phyloP scores from a whole-genome alignment of 768 basidiomycete species.

The Porpolomopsis calyptriformis region DNA sequence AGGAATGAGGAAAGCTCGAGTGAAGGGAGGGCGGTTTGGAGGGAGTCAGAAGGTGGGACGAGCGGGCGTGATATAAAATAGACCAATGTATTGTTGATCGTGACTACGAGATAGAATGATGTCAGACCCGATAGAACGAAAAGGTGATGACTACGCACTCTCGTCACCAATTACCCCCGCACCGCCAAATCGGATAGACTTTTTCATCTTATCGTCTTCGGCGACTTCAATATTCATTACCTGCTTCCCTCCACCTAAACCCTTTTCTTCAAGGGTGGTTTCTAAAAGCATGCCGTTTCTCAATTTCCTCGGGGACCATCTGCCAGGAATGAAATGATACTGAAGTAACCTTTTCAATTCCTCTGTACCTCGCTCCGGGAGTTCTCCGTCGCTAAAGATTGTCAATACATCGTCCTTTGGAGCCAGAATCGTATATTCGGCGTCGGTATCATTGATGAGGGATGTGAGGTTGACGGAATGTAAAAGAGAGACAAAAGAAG shows the following conservation, averaged over 20 bases:
- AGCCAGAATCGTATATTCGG: slow-evolving; percentile 81
- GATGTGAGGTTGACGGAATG: slow-evolving; percentile 68
- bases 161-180: slow-evolving; percentile 69
- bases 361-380: slow-evolving; percentile 55
- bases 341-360: slow-evolving; percentile 65
- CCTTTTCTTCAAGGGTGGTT: slow-evolving; percentile 65
- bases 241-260: slow-evolving; percentile 59
- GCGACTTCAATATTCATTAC: slow-evolving; percentile 61
- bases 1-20: slow-evolving; percentile 88
- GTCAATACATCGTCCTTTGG: slow-evolving; percentile 78
- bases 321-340: slow-evolving; percentile 89
- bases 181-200: slow-evolving; percentile 70
- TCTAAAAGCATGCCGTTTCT: slow-evolving; percentile 65
- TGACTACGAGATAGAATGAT: slow-evolving; percentile 35
- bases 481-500: slow-evolving; percentile 78
- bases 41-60: slow-evolving; percentile 67
- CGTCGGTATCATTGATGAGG: slow-evolving; percentile 59
- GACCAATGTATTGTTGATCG: slow-evolving; percentile 67
- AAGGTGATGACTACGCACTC: slow-evolving; percentile 35
- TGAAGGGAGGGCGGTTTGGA: slow-evolving; percentile 70
- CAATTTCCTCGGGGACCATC: slow-evolving; percentile 61
- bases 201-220: slow-evolving; percentile 35
- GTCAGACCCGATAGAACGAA: slow-evolving; percentile 1
- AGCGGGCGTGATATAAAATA: slow-evolving; percentile 85
- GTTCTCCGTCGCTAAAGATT: slow-evolving; percentile 37